Evolutionary conservation across 495 filamentous ascomycete genomes (phyloP), one percentile per base, ranked within the genome.

Genomic region (Hyaloscypha variabilis): DNA sequence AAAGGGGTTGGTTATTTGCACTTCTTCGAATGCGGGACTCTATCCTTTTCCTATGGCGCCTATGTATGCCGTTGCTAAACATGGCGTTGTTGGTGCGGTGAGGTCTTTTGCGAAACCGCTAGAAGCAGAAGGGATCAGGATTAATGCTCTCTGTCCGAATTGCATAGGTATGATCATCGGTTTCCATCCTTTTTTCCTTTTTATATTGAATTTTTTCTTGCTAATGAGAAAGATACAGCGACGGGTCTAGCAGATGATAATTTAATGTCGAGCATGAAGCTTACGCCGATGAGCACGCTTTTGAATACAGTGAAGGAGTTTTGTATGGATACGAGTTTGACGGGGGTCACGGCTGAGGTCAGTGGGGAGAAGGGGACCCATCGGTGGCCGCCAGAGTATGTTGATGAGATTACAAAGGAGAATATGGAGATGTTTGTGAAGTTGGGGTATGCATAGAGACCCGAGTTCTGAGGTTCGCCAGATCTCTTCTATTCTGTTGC

Each of bases 41-140:
- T 86, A 87, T 57, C 77, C 83, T 0, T 83, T 87, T 63, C 81
- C 83, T 2, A 76, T 81, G n/a, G 80, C 82, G 5, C 85, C 85
- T 3, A 60, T 86, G 2, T 87, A 87, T 61, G 77, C 80, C 1
- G 75, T 78, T 14, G 77, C 80, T 24, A 87, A 87, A 66, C 73
- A 77, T 36, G 85, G 76, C 19, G 73, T 87, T 2, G 71, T 86
- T 21, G 79, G 79, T 3, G 74, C 85, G 1, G 84, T 86, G 4
- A 75, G 84, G 23, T 83, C 82, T 0, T 72, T 81, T 2, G 79
- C 76, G 6, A 61, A 64, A 29, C 54, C 74, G 0, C 70, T 86
- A 8, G 76, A 75, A 31, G 65, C 62, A 10, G 71, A 78, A 6
- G 71, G 77, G 21, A 84, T 87, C 34, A 77, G 76, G 58, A 84